These are phyloP conservation scores for Xylaria bambusicola DNA, from an alignment of 495 filamentous ascomycete species.

Conservation along the genomic window DNA sequence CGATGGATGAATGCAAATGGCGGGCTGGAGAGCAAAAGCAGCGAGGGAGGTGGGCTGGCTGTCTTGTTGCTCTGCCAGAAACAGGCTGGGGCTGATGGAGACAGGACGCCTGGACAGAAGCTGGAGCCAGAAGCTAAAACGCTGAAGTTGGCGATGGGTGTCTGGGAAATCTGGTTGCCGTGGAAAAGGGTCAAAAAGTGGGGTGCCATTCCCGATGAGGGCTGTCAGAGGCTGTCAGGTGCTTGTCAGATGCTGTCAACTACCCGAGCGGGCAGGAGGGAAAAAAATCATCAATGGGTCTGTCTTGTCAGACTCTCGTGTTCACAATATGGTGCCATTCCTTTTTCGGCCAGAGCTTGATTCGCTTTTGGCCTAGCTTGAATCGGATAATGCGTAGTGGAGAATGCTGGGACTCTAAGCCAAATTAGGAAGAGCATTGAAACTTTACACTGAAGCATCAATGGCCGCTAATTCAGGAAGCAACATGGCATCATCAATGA, in stretches of 20 bases:
- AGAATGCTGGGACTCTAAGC: too few relatives aligned
- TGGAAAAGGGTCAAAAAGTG: constrained; percentile 3
- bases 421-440: too few relatives aligned
- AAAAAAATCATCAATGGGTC: not conserved
- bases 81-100: constrained; percentile 2
- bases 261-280: too few relatives aligned
- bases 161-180: not conserved
- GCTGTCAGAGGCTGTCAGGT: not conserved
- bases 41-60: constrained; percentile 7
- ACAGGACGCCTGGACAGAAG: not conserved
- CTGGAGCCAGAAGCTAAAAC: not conserved
- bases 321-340: not conserved
- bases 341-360: not conserved
- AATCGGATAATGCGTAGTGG: too few relatives aligned
- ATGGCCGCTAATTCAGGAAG: too few relatives aligned
- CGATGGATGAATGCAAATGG: not conserved
- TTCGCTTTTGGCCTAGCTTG: not conserved
- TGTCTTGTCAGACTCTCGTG: too few relatives aligned
- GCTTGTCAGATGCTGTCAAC: not conserved
- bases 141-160: not conserved
- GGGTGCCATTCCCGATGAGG: not conserved
- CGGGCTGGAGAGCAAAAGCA: constrained; percentile 1
- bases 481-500: too few relatives aligned
- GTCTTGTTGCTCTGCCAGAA: constrained; percentile 22
- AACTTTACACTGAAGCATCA: too few relatives aligned